Conservation (phyloP, 257 asterid species). For the Cinchona pubescens region DNA sequence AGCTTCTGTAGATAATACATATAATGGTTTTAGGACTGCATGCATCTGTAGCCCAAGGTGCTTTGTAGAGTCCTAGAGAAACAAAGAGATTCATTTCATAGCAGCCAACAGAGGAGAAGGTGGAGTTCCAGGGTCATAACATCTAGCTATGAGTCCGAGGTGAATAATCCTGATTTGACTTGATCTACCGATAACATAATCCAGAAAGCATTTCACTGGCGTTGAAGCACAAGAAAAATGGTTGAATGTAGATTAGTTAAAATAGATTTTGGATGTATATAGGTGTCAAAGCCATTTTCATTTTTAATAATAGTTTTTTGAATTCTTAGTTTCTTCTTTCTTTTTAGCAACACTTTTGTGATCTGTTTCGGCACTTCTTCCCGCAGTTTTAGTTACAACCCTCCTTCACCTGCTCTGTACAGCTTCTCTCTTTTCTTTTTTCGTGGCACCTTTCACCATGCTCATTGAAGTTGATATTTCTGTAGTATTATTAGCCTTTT, state of each 20-base stretch:
- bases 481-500: neutral
- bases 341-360: neutral
- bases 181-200: neutral
- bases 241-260: neutral
- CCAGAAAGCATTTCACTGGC: neutral
- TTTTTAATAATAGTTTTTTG: neutral
- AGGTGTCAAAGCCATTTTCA: slow-evolving; percentile 2
- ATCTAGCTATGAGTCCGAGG: neutral
- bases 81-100: neutral
- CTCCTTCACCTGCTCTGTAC: neutral
- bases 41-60: neutral
- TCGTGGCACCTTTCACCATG: neutral
- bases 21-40: neutral
- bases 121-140: neutral
- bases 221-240: neutral
- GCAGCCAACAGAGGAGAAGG: neutral
- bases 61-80: neutral
- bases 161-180: neutral
- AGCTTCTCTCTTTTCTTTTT: neutral
- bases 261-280: slow-evolving; percentile 1
- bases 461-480: neutral
- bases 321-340: neutral
- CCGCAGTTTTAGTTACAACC: neutral
- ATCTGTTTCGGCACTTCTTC: neutral
- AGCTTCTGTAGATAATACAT: slow-evolving; percentile 8